Evolutionary conservation across 129 eudicot species (phyloP), one percentile per base, ranked within the genome.

Genomic region (Cynara cardunculus): DNA sequence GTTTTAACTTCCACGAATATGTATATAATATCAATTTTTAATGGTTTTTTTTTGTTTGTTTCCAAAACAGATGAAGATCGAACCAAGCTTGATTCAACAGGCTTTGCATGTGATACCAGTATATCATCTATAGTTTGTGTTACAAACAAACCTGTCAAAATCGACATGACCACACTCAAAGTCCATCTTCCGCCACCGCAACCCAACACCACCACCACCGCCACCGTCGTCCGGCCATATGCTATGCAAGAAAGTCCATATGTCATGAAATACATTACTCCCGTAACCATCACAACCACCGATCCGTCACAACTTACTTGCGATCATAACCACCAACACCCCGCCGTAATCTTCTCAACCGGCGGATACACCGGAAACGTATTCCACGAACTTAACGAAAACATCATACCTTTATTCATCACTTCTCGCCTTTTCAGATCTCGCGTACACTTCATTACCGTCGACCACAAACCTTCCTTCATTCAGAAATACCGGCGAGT

Each of bases 361-460:
- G 89, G 89, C 0, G 91, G 91, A 41, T 87, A 78, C 84, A 76
- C 86, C 1, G 97, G 91, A 73, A 91, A 91, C 84, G 79, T 84
- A 0, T 92, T 92, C 86, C 97, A 92, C 49, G 97, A 88, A 22
- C 78, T 89, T 59, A 89, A 89, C 76, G 97, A 92, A 78, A 79
- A 88, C 53, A 76, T 89, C 12, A 83, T 92, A 24, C 97, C 94
- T 2, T 76, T 92, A 11, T 92, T 74, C 49, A 77, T 89, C 32
- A 89, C 97, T 1, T 77, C 86, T 25, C 82, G 75, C 73, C 91
- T 86, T 18, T 86, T 91, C 62, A 68, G 64, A 30, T 88, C 94
- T 19, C 78, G 81, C 0, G 79, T 92, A 22, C 92, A 69, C 14
- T 89, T 92, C 65, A 69, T 89, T 1, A 28, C 85, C 8, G 83